A percentile compares a stretch with the other conserved stretches of the same genome.
Conservation (phyloP, 352 stramenopile species). For the Saprolegnia diclina region DNA sequence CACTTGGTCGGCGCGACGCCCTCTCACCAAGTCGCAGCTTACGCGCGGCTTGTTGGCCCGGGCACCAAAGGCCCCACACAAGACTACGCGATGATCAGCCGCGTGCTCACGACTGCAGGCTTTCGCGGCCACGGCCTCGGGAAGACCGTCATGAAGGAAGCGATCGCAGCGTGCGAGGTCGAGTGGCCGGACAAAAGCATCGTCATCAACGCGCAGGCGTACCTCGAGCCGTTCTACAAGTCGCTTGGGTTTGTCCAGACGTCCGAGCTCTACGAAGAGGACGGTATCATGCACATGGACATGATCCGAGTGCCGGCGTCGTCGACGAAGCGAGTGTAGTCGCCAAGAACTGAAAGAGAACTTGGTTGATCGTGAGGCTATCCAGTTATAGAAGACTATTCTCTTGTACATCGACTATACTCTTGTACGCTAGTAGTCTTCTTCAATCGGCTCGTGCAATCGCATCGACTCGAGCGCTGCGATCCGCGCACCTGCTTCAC, state of each 20-base stretch:
- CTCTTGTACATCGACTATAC: too few relatives aligned
- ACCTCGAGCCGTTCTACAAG: not conserved
- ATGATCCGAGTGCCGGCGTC: not conserved
- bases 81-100: not conserved
- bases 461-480: too few relatives aligned
- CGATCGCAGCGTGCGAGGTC: not conserved
- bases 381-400: too few relatives aligned
- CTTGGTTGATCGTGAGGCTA: too few relatives aligned
- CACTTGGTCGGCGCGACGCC: not conserved
- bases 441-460: too few relatives aligned
- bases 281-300: not conserved
- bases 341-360: too few relatives aligned
- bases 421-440: too few relatives aligned
- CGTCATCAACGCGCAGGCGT: not conserved
- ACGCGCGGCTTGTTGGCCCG: not conserved
- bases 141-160: not conserved
- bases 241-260: not conserved
- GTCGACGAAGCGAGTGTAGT: too few relatives aligned
- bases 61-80: not conserved
- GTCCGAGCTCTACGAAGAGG: not conserved
- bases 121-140: not conserved
- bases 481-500: too few relatives aligned
- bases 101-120: not conserved
- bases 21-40: not conserved
- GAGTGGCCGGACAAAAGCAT: not conserved